Conservation (phyloP, 106 monocot genomes). For the Dendrobium nobile region DNA sequence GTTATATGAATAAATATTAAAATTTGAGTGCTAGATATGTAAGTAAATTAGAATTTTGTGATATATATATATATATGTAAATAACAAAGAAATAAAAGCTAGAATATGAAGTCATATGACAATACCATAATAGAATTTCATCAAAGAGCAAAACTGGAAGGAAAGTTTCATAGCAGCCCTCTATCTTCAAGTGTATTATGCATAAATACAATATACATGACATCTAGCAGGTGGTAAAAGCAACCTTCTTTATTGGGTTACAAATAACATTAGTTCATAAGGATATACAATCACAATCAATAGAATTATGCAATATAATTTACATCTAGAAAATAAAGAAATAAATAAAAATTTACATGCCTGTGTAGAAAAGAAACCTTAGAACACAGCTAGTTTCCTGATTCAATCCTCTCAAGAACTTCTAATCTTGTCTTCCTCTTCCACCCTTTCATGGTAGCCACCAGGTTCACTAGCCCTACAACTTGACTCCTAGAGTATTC, state of each 20-base stretch:
- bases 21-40: too few species aligned
- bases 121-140: too few species aligned
- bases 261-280: background rate
- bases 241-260: background rate
- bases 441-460: slow-evolving; percentile 86
- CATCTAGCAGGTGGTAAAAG: too few species aligned
- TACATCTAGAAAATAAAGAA: background rate
- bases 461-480: slow-evolving; percentile 77
- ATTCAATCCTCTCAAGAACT: slow-evolving; percentile 77
- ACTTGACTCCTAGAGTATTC: slow-evolving; percentile 76
- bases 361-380: background rate
- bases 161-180: too few species aligned
- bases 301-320: background rate
- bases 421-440: slow-evolving; percentile 86
- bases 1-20: too few species aligned
- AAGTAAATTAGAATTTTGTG: too few species aligned
- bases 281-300: background rate
- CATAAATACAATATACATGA: too few species aligned
- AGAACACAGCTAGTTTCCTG: slow-evolving; percentile 22
- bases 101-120: too few species aligned
- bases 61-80: too few species aligned
- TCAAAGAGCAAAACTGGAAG: too few species aligned
- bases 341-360: slow-evolving; percentile 6
- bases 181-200: too few species aligned
- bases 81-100: too few species aligned